Percentiles rank a stretch among this genome's conserved stretches.
Evolutionary conservation across 1,284 basidiomycete species (phyloP).

Genomic region (Cryptococcus sp.): DNA sequence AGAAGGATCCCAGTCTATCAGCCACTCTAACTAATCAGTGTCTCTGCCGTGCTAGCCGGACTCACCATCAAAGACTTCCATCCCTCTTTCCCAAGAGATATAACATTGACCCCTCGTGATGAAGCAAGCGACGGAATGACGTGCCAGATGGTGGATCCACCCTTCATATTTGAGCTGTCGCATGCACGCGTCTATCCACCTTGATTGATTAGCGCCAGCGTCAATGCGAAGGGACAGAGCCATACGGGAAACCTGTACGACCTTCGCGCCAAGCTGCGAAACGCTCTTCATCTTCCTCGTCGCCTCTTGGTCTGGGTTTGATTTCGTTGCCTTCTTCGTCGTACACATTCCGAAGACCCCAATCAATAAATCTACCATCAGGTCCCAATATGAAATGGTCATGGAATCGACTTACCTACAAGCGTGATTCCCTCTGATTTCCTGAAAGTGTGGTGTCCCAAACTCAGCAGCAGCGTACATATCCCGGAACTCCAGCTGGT

Average conservation of each 20-base stretch:
- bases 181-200: slow-evolving; percentile 52
- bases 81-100: slow-evolving; percentile 56
- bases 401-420: slow-evolving; percentile 36
- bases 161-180: slow-evolving; percentile 51
- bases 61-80: slow-evolving; percentile 53
- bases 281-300: slow-evolving; percentile 45
- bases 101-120: slow-evolving; percentile 56
- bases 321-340: slow-evolving; percentile 44
- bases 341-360: slow-evolving; percentile 50
- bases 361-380: slow-evolving; percentile 44
- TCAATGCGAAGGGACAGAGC: too few relatives aligned
- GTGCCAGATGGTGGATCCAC: slow-evolving; percentile 54
- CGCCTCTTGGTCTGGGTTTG: slow-evolving; percentile 45
- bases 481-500: slow-evolving; percentile 49
- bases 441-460: slow-evolving; percentile 46
- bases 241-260: slow-evolving; percentile 53
- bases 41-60: neutral
- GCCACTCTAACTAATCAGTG: slow-evolving; percentile 25
- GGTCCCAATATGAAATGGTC: neutral
- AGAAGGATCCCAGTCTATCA: slow-evolving; percentile 51
- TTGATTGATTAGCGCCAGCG: slow-evolving; percentile 2
- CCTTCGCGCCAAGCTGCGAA: slow-evolving; percentile 51
- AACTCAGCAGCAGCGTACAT: slow-evolving; percentile 52
- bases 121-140: slow-evolving; percentile 56
- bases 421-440: slow-evolving; percentile 49